phyloP scores from a whole-genome alignment of 768 basidiomycete genomes.

The Dacryopinax spathularia region DNA sequence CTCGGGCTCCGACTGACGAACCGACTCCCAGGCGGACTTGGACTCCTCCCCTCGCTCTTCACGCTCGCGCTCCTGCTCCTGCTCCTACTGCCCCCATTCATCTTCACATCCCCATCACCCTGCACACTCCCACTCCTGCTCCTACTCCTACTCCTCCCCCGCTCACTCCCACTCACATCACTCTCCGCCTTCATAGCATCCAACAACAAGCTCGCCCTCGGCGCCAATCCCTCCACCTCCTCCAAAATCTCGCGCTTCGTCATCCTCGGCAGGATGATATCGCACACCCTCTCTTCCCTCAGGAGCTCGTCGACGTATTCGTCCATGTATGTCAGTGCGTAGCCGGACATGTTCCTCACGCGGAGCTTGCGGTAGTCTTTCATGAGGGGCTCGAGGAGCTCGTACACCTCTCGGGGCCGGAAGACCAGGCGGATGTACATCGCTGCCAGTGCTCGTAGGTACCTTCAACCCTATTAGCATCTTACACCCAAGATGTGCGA shows the following conservation, averaged over 20 bases:
- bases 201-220: conserved; percentile 72
- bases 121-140: background rate
- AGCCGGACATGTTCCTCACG: conserved; percentile 69
- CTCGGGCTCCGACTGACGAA: conserved; percentile 1
- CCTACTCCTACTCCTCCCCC: background rate
- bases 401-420: conserved; percentile 76
- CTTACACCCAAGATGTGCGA: background rate
- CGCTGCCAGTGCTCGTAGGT: conserved; percentile 81
- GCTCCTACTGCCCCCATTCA: background rate
- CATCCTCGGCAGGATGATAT: conserved; percentile 85
- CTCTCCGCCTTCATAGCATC: conserved; percentile 57
- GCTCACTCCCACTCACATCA: background rate
- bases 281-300: conserved; percentile 84
- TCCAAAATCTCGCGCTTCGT: conserved; percentile 75
- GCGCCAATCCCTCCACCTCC: conserved; percentile 79
- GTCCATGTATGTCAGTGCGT: conserved; percentile 74
- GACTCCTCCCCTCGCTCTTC: background rate
- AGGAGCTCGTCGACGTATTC: conserved; percentile 78
- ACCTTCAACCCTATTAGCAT: conserved; percentile 36
- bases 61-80: background rate
- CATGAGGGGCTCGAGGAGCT: conserved; percentile 81
- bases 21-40: background rate
- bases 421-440: conserved; percentile 96
- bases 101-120: background rate
- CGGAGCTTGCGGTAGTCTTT: conserved; percentile 90